Evolutionary conservation across 2,329 filamentous ascomycete species (phyloP).

Genomic region (Eurotiales sp.): DNA sequence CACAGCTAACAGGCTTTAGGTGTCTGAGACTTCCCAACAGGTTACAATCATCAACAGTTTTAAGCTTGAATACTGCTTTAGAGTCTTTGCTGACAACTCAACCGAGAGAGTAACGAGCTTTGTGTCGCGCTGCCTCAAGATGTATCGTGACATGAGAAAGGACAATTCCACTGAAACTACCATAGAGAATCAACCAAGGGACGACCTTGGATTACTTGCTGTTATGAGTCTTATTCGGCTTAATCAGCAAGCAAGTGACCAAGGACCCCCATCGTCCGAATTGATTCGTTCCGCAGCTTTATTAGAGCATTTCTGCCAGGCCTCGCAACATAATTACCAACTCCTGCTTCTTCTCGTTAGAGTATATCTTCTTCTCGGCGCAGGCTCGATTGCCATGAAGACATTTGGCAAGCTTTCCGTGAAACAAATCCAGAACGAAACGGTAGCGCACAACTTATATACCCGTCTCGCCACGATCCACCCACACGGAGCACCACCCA

Average conservation of each 20-base stretch:
- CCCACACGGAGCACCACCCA: slow-evolving; percentile 39
- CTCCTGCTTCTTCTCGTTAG: slow-evolving; percentile 42
- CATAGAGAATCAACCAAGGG: slow-evolving; percentile 42
- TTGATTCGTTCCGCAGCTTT: slow-evolving; percentile 38
- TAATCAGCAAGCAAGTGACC: slow-evolving; percentile 16
- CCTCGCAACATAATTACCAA: slow-evolving; percentile 47
- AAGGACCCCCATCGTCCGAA: slow-evolving; percentile 24
- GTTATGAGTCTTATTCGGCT: slow-evolving; percentile 39
- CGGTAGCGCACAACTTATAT: slow-evolving; percentile 45
- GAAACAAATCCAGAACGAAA: slow-evolving; percentile 49
- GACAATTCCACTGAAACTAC: slow-evolving; percentile 26
- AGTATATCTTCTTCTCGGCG: slow-evolving; percentile 42
- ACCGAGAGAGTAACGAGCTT: slow-evolving; percentile 32
- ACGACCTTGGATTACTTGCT: slow-evolving; percentile 43
- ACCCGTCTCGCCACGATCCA: slow-evolving; percentile 47
- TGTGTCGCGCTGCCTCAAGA: slow-evolving; percentile 35
- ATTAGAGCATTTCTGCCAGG: slow-evolving; percentile 36
- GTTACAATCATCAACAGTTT: slow-evolving; percentile 40
- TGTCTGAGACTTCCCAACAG: slow-evolving; percentile 21
- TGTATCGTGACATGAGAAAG: slow-evolving; percentile 28
- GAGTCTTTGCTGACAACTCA: slow-evolving; percentile 31
- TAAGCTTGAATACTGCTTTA: slow-evolving; percentile 42
- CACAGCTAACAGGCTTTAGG: slow-evolving; percentile 14
- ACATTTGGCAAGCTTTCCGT: slow-evolving; percentile 44
- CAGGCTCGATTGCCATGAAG: slow-evolving; percentile 44